Evolutionary conservation across 176 grass and related monocot genomes (phyloP).

Genomic region (Rhynchospora breviuscula): DNA sequence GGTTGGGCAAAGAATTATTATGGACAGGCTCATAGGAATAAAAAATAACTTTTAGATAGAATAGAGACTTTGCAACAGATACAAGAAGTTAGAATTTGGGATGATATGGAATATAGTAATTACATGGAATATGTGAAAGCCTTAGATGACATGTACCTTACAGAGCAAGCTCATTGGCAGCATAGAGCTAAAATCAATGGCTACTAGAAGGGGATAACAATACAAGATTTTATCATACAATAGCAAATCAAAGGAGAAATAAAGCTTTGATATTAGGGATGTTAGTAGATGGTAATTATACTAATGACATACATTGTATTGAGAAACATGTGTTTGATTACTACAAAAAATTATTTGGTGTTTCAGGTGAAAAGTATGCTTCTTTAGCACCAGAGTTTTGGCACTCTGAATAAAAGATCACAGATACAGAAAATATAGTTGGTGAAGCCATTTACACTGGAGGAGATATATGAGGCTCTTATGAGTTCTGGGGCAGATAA

Average conservation of each 20-base stretch:
- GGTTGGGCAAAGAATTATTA: no score
- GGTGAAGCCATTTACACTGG: not conserved
- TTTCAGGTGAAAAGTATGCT: not conserved
- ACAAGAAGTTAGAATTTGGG: not conserved
- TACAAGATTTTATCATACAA: not conserved
- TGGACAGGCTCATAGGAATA: no score
- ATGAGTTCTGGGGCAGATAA: not conserved
- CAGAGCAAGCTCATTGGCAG: not conserved
- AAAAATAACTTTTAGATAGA: no score
- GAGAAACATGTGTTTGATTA: not conserved
- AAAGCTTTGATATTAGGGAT: not conserved
- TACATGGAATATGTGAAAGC: not conserved
- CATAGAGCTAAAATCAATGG: not conserved
- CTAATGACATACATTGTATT: not conserved
- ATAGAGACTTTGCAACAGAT: not conserved
- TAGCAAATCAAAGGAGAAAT: not conserved
- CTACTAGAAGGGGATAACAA: not conserved
- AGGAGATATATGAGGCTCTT: not conserved
- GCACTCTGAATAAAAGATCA: not conserved
- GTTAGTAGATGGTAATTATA: not conserved
- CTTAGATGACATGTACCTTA: not conserved
- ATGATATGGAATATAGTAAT: not conserved
- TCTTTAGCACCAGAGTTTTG: not conserved
- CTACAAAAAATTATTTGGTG: not conserved
- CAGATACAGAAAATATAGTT: not conserved